A percentile compares a stretch with the other conserved stretches of the same genome.
Evolutionary conservation across 768 basidiomycete species (phyloP).

Genomic region (Pleurotus ostreatus): DNA sequence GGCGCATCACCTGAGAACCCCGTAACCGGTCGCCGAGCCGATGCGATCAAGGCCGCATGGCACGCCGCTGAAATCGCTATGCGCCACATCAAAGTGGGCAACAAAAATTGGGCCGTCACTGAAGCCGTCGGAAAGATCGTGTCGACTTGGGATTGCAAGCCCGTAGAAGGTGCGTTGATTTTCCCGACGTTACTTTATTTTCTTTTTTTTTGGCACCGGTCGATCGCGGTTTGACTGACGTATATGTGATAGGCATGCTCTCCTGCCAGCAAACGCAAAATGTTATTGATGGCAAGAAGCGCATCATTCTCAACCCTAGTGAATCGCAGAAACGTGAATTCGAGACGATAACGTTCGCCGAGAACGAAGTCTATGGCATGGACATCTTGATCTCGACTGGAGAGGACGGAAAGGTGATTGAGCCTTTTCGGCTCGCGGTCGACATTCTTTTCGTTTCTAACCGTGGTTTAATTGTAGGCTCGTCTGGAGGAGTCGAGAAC

Average conservation of each 20-base stretch:
- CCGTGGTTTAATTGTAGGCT: conserved; percentile 46
- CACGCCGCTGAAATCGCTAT: conserved; percentile 89
- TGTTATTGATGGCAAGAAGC: conserved; percentile 94
- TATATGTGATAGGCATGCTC: conserved; percentile 68
- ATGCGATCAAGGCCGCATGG: conserved; percentile 92
- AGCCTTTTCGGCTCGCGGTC: not conserved
- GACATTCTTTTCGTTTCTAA: not conserved
- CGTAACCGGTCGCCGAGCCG: conserved; percentile 82
- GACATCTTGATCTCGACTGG: conserved; percentile 87
- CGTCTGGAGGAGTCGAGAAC: conserved; percentile 87
- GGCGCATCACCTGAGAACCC: conserved; percentile 72
- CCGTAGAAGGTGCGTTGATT: conserved; percentile 75
- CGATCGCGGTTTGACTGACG: conserved; percentile 1
- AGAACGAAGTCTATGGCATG: conserved; percentile 93
- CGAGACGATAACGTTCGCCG: conserved; percentile 81
- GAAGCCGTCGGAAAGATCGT: conserved; percentile 76
- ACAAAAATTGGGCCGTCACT: conserved; percentile 94
- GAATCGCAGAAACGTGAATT: conserved; percentile 83
- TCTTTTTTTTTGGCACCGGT: not conserved
- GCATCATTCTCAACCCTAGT: conserved; percentile 87
- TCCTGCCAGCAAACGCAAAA: conserved; percentile 94
- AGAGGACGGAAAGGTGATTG: conserved; percentile 82
- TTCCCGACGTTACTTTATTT: not conserved
- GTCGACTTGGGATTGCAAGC: conserved; percentile 77
- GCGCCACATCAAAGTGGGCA: conserved; percentile 87